Conservation (phyloP, 345 rosid genomes). For the Excoecaria agallocha region DNA sequence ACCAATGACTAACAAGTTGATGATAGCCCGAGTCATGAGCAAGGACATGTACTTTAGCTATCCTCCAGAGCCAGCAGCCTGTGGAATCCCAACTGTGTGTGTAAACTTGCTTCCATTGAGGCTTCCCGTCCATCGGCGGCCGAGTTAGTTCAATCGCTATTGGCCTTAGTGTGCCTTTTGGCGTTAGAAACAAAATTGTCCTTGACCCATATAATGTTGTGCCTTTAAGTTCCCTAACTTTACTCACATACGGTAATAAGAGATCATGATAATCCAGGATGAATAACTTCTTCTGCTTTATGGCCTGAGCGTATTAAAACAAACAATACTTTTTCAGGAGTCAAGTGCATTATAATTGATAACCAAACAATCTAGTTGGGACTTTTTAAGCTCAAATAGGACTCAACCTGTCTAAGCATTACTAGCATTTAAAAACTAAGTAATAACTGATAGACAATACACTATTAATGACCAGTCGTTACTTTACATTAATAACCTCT, state of each 20-base stretch:
- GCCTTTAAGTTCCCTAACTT: constrained; percentile 47
- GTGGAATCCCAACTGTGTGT: constrained; percentile 43
- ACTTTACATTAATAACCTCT: too few species aligned
- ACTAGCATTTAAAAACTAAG: too few species aligned
- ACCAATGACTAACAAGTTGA: constrained; percentile 76
- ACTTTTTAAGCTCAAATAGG: too few species aligned
- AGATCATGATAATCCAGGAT: constrained; percentile 60
- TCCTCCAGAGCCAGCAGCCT: constrained; percentile 60
- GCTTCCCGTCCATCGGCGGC: constrained; percentile 50
- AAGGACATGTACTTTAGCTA: constrained; percentile 65
- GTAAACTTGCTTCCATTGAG: constrained; percentile 67
- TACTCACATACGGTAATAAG: constrained; percentile 57
- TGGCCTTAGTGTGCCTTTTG: constrained; percentile 50
- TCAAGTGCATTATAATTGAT: too few species aligned
- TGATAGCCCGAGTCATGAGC: constrained; percentile 65
- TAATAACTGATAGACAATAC: too few species aligned
- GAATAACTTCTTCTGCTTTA: constrained; percentile 48
- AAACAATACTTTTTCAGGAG: too few species aligned
- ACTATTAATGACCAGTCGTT: too few species aligned
- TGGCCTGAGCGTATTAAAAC: constrained; percentile 29
- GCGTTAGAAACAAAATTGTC: constrained; percentile 55
- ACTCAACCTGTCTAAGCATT: too few species aligned
- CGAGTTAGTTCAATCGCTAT: constrained; percentile 65
- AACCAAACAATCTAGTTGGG: too few species aligned
- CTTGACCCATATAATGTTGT: constrained; percentile 61